Percentiles rank a stretch among this genome's conserved stretches.
These are phyloP conservation scores for Colletotrichum neosansevieriae DNA, from an alignment of 2,329 filamentous ascomycete genomes.

Conservation along the genomic window DNA sequence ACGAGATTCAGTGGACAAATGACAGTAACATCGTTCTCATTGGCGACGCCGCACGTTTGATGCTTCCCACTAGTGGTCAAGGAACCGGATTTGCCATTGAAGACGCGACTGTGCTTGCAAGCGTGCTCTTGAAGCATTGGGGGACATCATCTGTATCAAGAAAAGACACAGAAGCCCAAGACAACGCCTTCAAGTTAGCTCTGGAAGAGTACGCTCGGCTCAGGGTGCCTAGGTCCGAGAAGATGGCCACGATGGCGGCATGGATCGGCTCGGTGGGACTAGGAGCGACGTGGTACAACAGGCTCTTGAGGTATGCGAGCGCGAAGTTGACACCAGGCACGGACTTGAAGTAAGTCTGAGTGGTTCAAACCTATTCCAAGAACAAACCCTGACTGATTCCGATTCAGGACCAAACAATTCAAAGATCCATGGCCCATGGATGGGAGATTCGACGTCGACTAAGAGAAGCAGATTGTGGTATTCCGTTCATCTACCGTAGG, in stretches of 20 bases:
- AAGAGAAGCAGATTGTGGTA: no score
- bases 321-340: neutral
- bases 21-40: slow-evolving; percentile 41
- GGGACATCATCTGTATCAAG: neutral
- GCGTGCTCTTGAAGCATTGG: slow-evolving; percentile 37
- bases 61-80: slow-evolving; percentile 45
- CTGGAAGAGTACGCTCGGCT: slow-evolving; percentile 42
- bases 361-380: fast-evolving
- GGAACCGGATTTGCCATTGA: slow-evolving; percentile 46
- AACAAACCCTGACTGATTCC: neutral
- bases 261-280: slow-evolving; percentile 38
- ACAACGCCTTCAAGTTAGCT: slow-evolving; percentile 20
- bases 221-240: slow-evolving; percentile 42
- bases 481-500: no score
- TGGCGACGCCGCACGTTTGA: slow-evolving; percentile 44
- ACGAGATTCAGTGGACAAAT: slow-evolving; percentile 43
- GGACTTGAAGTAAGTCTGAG: slow-evolving; percentile 30
- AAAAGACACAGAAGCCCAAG: neutral
- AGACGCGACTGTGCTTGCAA: slow-evolving; percentile 44
- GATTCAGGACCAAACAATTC: neutral
- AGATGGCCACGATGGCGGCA: slow-evolving; percentile 42
- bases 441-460: slow-evolving; percentile 38
- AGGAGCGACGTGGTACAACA: slow-evolving; percentile 41
- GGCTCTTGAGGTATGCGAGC: slow-evolving; percentile 36
- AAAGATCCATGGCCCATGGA: slow-evolving; percentile 44